Evolutionary conservation across 148 eudicot genomes (phyloP), one percentile per base, ranked within the genome.

Genomic region (Rhododendron mucronatum): DNA sequence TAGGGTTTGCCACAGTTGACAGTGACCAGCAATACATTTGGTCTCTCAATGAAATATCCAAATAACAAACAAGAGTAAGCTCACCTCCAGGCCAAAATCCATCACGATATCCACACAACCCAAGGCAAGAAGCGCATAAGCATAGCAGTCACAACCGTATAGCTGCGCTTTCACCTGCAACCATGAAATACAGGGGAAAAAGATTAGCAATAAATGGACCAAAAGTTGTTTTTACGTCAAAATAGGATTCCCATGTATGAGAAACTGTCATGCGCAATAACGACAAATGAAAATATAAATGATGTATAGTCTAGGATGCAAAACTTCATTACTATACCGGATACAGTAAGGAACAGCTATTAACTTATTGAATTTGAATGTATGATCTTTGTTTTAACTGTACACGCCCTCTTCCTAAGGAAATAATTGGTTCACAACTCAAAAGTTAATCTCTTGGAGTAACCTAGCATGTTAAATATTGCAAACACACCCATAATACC

Each of bases 121-220:
- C 44, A 98, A 92, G 88, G 98, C 95, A 82, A 95, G 89, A 85
- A 97, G 96, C 50, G 99, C 98, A 89, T 97, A 97, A 0, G 99
- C 99, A 87, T 97, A 95, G 86, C 98, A 97, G 87, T 97, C 98
- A 51, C 99, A 97, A 65, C 99, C 98, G 86, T 95, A 97, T 4
- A 95, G 88, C 61, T 98, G 99, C 44, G 93, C 95, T 88, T 97
- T 97, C 14, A 94, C 99, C 98, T 97, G 94, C 80, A 44, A 76
- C 73, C 71, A 82, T 67, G 47, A 67, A 48, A 61, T 16, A n/a
- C 23, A 37, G 1, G 23, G 63, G 26, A 2, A 39, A 35, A 59
- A 20, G 50, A 47, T 57, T 0, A 61, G 51, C 28, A 65, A 20
- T 5, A 65, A 61, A 63, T 39, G 41, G 48, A 37, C 48, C 73